phyloP scores from a whole-genome alignment of 768 basidiomycete species.

The Glaciozyma martinii region DNA sequence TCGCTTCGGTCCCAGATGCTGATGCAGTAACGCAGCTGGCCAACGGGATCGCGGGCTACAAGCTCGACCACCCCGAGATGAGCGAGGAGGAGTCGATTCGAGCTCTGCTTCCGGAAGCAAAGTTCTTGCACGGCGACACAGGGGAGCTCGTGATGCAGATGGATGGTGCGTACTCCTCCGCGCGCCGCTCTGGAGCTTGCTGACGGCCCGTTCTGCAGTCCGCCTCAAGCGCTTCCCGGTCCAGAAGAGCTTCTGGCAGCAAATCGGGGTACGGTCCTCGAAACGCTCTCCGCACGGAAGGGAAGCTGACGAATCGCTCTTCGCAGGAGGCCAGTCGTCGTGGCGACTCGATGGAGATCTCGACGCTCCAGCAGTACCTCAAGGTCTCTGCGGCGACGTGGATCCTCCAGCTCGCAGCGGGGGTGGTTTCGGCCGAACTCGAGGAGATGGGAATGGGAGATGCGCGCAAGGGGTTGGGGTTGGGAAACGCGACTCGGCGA shows the following conservation, averaged over 20 bases:
- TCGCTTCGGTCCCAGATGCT: not conserved
- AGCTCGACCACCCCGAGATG: slow-evolving; percentile 28
- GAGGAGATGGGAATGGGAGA: not conserved
- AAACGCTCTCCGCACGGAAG: not conserved
- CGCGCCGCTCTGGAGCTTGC: not conserved
- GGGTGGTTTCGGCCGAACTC: not conserved
- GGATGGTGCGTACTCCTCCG: slow-evolving; percentile 20
- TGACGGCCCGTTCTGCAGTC: slow-evolving; percentile 7
- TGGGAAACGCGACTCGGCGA: not conserved
- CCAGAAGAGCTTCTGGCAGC: slow-evolving; percentile 32
- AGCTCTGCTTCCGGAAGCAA: slow-evolving; percentile 27
- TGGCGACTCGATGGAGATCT: slow-evolving; percentile 30
- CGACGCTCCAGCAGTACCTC: not conserved
- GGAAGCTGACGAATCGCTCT: not conserved
- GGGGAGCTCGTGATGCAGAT: slow-evolving; percentile 29
- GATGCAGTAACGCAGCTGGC: slow-evolving; percentile 12
- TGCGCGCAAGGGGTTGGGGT: not conserved
- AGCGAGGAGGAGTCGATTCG: slow-evolving; percentile 25
- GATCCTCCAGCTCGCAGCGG: not conserved
- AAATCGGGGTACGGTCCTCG: slow-evolving; percentile 1
- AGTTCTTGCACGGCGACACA: slow-evolving; percentile 13
- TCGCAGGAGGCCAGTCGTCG: slow-evolving; percentile 22
- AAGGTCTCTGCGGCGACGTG: not conserved
- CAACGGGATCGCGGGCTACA: slow-evolving; percentile 26
- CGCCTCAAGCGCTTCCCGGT: slow-evolving; percentile 32